Evolutionary conservation across 208 protist genomes (phyloP).

Genomic region (Balamuthia mandrillaris): DNA sequence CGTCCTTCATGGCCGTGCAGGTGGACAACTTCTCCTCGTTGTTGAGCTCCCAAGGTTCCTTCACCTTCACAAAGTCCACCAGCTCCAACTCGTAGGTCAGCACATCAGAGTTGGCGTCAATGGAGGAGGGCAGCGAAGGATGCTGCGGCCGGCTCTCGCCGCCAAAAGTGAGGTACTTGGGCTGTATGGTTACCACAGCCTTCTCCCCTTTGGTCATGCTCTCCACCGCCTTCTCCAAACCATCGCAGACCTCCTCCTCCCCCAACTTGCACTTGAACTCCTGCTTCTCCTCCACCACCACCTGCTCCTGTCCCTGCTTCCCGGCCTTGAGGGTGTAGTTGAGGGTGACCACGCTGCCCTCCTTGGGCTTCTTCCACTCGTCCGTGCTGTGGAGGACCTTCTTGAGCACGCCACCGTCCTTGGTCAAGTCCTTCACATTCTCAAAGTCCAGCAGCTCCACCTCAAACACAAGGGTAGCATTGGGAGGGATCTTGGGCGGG

Average conservation of each 20-base stretch:
- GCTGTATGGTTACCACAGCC: neutral
- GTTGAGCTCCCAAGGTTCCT: slow-evolving; percentile 36
- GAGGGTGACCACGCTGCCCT: neutral
- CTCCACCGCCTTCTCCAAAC: slow-evolving; percentile 21
- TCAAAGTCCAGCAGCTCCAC: slow-evolving; percentile 32
- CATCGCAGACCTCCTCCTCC: neutral
- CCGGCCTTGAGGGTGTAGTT: neutral
- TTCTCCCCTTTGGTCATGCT: slow-evolving; percentile 42
- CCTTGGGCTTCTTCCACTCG: slow-evolving; percentile 26
- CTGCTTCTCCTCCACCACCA: neutral
- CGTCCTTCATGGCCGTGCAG: slow-evolving; percentile 1
- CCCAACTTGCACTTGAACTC: slow-evolving; percentile 9
- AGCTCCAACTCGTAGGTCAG: neutral
- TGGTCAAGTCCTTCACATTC: slow-evolving; percentile 41
- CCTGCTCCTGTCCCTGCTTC: no score
- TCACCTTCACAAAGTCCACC: slow-evolving; percentile 16
- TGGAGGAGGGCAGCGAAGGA: neutral
- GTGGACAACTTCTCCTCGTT: slow-evolving; percentile 32
- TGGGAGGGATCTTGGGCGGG: neutral
- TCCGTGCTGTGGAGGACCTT: slow-evolving; percentile 21
- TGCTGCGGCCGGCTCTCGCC: no score
- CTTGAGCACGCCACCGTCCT: slow-evolving; percentile 59
- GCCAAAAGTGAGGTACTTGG: slow-evolving; percentile 22
- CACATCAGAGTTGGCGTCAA: neutral
- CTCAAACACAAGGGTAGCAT: slow-evolving; percentile 12